phyloP scores from a whole-genome alignment of 108 stramenopile species.

The Schizochytrium sp. region DNA sequence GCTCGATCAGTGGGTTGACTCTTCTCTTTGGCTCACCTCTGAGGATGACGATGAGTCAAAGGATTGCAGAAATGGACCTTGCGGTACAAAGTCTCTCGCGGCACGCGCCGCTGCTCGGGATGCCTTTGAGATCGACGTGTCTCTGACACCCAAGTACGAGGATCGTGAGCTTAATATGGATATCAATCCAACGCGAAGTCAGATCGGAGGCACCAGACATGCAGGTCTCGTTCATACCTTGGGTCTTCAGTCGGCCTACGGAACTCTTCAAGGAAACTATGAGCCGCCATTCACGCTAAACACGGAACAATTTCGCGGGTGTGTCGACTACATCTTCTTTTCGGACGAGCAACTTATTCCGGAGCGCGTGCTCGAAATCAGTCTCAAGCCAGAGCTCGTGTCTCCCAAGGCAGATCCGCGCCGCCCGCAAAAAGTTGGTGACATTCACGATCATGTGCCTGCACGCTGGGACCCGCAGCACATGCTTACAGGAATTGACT shows the following conservation, averaged over 20 bases:
- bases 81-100: neutral
- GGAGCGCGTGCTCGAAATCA: neutral
- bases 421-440: neutral
- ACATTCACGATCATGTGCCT: neutral
- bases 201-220: neutral
- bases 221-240: neutral
- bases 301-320: neutral
- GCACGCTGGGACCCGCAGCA: neutral
- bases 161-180: neutral
- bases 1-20: neutral
- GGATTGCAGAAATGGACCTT: no score
- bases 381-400: neutral
- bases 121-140: neutral
- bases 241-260: neutral
- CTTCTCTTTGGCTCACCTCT: neutral
- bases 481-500: neutral
- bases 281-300: neutral
- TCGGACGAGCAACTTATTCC: neutral
- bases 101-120: neutral
- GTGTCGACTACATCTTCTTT: slow-evolving; percentile 8
- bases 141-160: neutral
- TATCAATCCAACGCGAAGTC: neutral
- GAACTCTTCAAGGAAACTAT: neutral
- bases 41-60: neutral
- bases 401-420: neutral